Base-by-base conservation (phyloP, 2,329 filamentous ascomycete genomes). In the Diaporthe longicolla region DNA sequence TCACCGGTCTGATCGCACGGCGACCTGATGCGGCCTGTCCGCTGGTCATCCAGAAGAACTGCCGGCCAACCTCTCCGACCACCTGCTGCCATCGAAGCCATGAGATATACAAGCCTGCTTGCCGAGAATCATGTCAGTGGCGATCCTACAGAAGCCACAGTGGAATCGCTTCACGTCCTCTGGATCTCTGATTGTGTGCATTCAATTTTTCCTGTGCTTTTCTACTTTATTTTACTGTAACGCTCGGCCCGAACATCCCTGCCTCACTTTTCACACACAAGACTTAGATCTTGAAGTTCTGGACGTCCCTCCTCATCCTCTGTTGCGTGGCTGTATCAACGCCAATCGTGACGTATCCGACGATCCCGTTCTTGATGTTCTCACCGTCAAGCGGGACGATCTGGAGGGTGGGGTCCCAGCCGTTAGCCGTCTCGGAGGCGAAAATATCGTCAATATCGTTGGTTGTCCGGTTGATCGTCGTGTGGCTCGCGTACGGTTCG, bases 261-360 rank as follows among this genome's bases (percentile, higher is more conserved):
- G n/a, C 8, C 21, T 15, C 45, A 19, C 29, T 21, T 7, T 19
- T 17, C 13, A 32, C 29, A 19, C 29, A 19, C 45, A 26, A 15
- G 8, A 9, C 21, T 66, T 29, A 66, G 29, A 52, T 52, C 32
- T 66, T 37, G 45, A 21, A 52, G 9, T 66, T 21, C 29, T 37
- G 61, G 29, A 52, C 29, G 21, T 66, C 29, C 61, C 29, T 66
- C 45, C 45, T 66, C 61, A 66, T 66, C 45, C 43, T 52, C 61
- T 66, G 45, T 45, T 66, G 61, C 13, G 61, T 52, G 35, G 29
- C 13, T 24, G 78, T 78, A 65, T 82, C 79, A 24, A 82, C 79
- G 9, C 81, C 81, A n/a, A 83, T 77, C 2, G 81, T 84, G 35
- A 83, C 79, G 52, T 84, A 84, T 2, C 80, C 81, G 50, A 83